Evolutionary conservation across 192 early-diverging fungal species (phyloP).

Genomic region (Linnemannia exigua): DNA sequence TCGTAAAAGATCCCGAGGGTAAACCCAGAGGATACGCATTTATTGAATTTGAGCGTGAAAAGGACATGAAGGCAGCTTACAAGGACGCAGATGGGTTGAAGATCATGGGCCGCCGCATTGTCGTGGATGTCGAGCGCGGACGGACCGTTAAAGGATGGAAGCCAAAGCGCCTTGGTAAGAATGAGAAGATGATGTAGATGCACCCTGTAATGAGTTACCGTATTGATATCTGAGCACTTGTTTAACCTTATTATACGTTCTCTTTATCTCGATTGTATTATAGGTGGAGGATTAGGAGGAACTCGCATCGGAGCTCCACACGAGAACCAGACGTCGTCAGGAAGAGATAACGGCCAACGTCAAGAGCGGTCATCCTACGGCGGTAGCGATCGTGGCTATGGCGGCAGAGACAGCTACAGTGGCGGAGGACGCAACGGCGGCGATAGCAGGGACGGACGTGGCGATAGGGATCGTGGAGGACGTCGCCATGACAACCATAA

Average conservation of each 20-base stretch:
- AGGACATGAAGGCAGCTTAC: conserved; percentile 74
- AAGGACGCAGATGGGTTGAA: conserved; percentile 92
- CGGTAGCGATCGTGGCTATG: conserved; percentile 22
- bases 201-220: background rate
- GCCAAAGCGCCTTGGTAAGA: conserved; percentile 81
- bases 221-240: no score
- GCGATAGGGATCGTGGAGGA: conserved; percentile 55
- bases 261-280: background rate
- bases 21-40: conserved; percentile 96
- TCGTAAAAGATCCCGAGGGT: conserved; percentile 77
- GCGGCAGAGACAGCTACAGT: conserved; percentile 3
- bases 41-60: conserved; percentile 93
- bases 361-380: conserved; percentile 43
- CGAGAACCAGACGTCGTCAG: conserved; percentile 65
- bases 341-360: conserved; percentile 58
- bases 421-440: conserved; percentile 34
- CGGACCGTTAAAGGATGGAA: conserved; percentile 97
- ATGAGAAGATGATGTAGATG: background rate
- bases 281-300: conserved; percentile 82
- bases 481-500: conserved; percentile 53
- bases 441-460: conserved; percentile 39
- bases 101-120: conserved; percentile 84
- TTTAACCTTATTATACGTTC: no score
- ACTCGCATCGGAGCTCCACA: conserved; percentile 74
- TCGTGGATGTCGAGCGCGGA: conserved; percentile 97